Evolutionary conservation across 1,139 yeast genomes (phyloP), one percentile per base, ranked within the genome.

Genomic region (Lodderomyces orthopsilosis): DNA sequence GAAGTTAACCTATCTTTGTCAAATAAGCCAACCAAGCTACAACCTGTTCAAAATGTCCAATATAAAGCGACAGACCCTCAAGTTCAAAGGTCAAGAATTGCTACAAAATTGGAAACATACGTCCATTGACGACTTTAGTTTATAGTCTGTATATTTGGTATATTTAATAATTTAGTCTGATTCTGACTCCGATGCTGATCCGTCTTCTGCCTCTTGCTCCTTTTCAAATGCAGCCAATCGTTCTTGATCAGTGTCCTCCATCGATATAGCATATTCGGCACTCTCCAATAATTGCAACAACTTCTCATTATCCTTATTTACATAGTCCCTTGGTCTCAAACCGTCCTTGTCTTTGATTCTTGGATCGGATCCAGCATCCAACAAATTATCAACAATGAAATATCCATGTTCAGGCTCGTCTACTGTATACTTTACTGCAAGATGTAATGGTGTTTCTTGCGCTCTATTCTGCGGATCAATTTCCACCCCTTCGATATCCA

Each of bases 341-440:
- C 85, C 54, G 47, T 58, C 61, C 27, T 52, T 58, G 51, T 73
- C 75, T 22, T 56, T 54, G 33, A 70, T 62, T 43, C 74, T 53
- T n/a, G 95, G 90, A 63, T 91, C 95, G 1, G 95, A 83, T 2
- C 98, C 98, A 28, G 95, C 96, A 56, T 91, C 97, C 47, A 93
- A 71, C 50, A 93, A 73, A 60, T 85, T 86, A 56, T 89, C 95
- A 7, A 83, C 74, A 38, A 93, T 74, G 55, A 85, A 90, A 35
- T 77, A 69, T 1, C 96, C 97, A 62, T 85, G 93, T 48, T 87
- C 97, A 0, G 93, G 86, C 58, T 93, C 97, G 38, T 70, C 70
- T 26, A 44, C 43, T 19, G 91, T 74, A 58, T 86, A 90, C 52
- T 79, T 78, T 10, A 85, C 96, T 2, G 96, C 95, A 51, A 78